phyloP scores from a whole-genome alignment of 2,329 filamentous ascomycete species.

The Diaporthe capsici region DNA sequence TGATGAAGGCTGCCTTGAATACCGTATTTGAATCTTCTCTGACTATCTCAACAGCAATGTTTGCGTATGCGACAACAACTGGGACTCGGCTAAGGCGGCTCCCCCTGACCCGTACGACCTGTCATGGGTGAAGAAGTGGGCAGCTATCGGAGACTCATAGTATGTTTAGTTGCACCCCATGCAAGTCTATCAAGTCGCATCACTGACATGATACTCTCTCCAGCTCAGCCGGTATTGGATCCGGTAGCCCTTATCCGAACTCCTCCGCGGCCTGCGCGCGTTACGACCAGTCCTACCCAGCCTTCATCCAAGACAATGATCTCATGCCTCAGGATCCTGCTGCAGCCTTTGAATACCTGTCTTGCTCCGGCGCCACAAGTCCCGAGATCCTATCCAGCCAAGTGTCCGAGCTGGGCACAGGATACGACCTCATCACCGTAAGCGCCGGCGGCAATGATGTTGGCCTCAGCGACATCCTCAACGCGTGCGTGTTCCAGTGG shows the following conservation, averaged over 20 bases:
- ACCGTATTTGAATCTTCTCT: neutral
- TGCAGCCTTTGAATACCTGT: neutral
- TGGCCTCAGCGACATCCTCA: conserved; percentile 13
- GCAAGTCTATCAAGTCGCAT: neutral
- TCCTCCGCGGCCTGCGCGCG: neutral
- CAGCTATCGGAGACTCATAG: conserved; percentile 24
- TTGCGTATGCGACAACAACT: conserved; percentile 8
- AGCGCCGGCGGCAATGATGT: conserved; percentile 12
- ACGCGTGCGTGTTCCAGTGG: conserved; percentile 19
- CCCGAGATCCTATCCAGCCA: conserved; percentile 7
- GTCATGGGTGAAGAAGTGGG: conserved; percentile 14
- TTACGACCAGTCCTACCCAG: conserved; percentile 23
- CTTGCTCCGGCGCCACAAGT: conserved; percentile 14
- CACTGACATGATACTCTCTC: neutral
- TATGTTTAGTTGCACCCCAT: neutral
- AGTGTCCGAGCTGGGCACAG: conserved; percentile 2
- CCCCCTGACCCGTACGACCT: conserved; percentile 6
- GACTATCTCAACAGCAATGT: neutral
- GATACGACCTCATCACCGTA: conserved; percentile 18
- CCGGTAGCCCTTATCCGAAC: conserved; percentile 3
- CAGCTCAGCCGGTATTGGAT: conserved; percentile 10
- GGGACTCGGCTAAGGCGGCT: conserved; percentile 5
- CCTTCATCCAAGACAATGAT: neutral
- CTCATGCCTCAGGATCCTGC: conserved; percentile 10
- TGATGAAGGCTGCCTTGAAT: neutral